phyloP scores from a whole-genome alignment of 2,329 filamentous ascomycete genomes.

The Penicillium sp. region DNA sequence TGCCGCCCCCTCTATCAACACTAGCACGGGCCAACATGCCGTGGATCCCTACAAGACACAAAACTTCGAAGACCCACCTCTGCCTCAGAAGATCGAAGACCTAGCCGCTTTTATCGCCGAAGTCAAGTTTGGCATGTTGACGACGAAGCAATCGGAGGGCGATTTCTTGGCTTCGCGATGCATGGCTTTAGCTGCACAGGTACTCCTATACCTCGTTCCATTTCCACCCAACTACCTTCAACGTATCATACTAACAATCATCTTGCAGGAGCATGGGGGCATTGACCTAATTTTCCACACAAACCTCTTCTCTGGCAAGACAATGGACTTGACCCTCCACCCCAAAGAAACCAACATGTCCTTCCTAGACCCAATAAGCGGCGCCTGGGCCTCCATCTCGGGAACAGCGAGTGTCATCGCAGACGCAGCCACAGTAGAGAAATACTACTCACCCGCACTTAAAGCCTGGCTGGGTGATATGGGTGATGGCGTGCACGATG shows the following conservation, averaged over 20 bases:
- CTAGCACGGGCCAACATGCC: conserved; percentile 61
- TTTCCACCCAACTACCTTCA: background rate
- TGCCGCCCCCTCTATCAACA: conserved; percentile 48
- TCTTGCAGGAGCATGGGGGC: conserved; percentile 67
- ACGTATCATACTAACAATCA: background rate
- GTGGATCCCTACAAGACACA: conserved; percentile 78
- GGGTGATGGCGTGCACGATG: conserved; percentile 79
- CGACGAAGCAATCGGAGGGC: conserved; percentile 63
- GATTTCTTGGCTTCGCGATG: conserved; percentile 74
- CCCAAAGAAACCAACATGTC: conserved; percentile 73
- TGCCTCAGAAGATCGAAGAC: conserved; percentile 75
- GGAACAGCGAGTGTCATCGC: conserved; percentile 69
- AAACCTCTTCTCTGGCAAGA: conserved; percentile 87
- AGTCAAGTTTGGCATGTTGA: conserved; percentile 87
- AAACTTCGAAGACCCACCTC: conserved; percentile 68
- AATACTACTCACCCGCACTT: conserved; percentile 71
- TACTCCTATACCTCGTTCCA: conserved; percentile 38
- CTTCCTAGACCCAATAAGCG: conserved; percentile 69
- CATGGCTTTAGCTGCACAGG: conserved; percentile 81
- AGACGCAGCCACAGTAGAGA: conserved; percentile 66
- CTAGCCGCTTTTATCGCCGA: conserved; percentile 68
- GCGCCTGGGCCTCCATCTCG: conserved; percentile 86
- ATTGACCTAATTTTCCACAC: conserved; percentile 87
- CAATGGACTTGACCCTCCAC: conserved; percentile 72
- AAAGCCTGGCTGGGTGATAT: conserved; percentile 88